Conservation (phyloP, 139 green algal genomes). For the Chlorella sp. region DNA sequence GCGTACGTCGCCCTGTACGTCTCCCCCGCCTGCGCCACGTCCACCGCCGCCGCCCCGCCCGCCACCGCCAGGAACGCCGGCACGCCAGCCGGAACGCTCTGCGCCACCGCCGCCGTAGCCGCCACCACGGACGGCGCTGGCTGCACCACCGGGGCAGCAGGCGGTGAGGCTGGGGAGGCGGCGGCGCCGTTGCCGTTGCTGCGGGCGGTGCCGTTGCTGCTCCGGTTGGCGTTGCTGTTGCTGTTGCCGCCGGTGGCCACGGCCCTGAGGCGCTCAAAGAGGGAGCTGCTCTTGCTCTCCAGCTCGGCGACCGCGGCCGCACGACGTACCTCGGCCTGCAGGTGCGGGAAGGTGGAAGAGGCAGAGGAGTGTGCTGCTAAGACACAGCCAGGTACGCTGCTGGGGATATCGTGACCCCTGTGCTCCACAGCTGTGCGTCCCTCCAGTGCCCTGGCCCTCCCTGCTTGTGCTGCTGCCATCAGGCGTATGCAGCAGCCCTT, state of each 20-base stretch:
- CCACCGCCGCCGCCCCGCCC: not conserved
- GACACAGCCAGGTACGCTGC: not conserved
- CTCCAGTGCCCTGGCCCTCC: not conserved
- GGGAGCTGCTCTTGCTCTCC: not conserved
- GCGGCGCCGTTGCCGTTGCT: not conserved
- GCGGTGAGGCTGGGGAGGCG: not conserved
- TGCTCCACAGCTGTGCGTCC: not conserved
- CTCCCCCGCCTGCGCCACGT: not conserved
- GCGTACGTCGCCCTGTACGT: not conserved
- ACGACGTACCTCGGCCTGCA: not conserved
- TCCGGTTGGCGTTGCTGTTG: not conserved
- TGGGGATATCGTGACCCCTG: not conserved
- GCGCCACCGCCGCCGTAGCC: not conserved
- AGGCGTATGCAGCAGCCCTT: not conserved
- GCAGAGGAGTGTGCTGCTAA: not conserved
- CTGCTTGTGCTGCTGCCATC: not conserved
- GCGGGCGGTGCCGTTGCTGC: not conserved
- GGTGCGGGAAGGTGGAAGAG: not conserved
- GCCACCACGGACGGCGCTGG: not conserved
- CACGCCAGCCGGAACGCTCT: not conserved
- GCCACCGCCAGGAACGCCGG: not conserved
- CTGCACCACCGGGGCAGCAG: not conserved
- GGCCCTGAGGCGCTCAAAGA: slow-evolving; percentile 18
- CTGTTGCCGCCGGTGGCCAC: slow-evolving; percentile 2
- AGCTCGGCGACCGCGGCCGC: slow-evolving; percentile 6